Percentiles rank a stretch among this genome's conserved stretches.
phyloP scores from a whole-genome alignment of 2,329 filamentous ascomycete species.

The Alternaria gansuensis region DNA sequence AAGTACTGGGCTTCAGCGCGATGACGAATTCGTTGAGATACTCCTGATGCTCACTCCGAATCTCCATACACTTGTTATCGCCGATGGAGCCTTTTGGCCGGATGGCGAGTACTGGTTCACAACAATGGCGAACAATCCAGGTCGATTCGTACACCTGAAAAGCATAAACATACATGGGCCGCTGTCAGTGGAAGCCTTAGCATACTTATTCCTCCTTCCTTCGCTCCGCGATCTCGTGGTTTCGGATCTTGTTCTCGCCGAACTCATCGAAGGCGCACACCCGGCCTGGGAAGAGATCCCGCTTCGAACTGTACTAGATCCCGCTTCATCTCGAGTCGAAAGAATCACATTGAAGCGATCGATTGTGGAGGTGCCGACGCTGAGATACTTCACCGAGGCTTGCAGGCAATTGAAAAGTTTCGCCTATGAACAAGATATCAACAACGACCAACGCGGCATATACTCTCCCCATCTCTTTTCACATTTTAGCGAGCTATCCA shows the following conservation, averaged over 20 bases:
- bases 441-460: conserved; percentile 9
- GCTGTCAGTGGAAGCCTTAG: conserved; percentile 12
- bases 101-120: conserved; percentile 12
- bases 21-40: conserved; percentile 9
- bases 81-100: conserved; percentile 9
- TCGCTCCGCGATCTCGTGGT: conserved; percentile 8
- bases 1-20: neutral
- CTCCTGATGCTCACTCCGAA: conserved; percentile 12
- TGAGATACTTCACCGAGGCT: conserved; percentile 11
- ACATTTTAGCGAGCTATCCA: conserved; percentile 4
- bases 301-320: conserved; percentile 9
- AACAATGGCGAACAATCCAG: neutral
- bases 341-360: conserved; percentile 16
- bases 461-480: conserved; percentile 1
- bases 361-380: conserved; percentile 4
- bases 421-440: conserved; percentile 14
- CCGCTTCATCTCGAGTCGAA: conserved; percentile 3
- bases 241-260: conserved; percentile 8
- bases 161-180: conserved; percentile 14
- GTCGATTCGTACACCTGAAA: neutral
- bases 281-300: conserved; percentile 11
- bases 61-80: conserved; percentile 9
- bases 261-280: neutral
- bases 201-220: conserved; percentile 17
- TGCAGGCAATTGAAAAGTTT: conserved; percentile 14